phyloP scores from a whole-genome alignment of 2,329 filamentous ascomycete genomes.

The Botryotinia globosa region DNA sequence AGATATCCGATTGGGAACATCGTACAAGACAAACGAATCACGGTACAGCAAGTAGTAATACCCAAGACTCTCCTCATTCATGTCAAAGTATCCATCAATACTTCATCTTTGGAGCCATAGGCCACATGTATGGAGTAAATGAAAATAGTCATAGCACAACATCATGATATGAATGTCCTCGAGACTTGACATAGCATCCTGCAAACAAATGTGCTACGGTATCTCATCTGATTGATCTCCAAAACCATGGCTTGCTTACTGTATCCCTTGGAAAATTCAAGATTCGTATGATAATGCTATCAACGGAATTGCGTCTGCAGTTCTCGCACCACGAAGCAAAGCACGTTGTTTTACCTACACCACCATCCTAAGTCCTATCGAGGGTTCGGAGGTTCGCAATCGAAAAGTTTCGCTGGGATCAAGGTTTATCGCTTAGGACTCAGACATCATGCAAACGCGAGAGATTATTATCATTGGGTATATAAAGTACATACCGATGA shows the following conservation, averaged over 20 bases:
- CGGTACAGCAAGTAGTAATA: neutral
- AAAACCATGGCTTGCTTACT: constrained; percentile 6
- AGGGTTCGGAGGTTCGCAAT: neutral
- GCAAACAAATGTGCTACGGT: neutral
- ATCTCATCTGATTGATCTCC: neutral
- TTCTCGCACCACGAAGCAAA: neutral
- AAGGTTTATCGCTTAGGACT: neutral
- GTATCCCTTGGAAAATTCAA: neutral
- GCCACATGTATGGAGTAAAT: constrained; percentile 4
- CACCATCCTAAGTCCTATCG: neutral
- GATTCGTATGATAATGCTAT: neutral
- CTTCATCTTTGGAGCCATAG: neutral
- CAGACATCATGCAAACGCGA: constrained; percentile 3
- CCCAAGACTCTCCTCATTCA: neutral
- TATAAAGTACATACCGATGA: constrained; percentile 7
- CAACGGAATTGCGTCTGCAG: neutral
- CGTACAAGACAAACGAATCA: neutral
- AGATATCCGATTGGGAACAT: neutral
- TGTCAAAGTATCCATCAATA: neutral
- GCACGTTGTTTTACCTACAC: neutral
- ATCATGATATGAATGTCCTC: neutral
- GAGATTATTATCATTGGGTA: constrained; percentile 9
- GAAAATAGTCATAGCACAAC: neutral
- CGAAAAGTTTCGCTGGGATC: neutral
- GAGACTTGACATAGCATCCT: neutral